These are phyloP conservation scores for Carex cristatella DNA, from an alignment of 176 grass and related monocot genomes.

Conservation along the genomic window DNA sequence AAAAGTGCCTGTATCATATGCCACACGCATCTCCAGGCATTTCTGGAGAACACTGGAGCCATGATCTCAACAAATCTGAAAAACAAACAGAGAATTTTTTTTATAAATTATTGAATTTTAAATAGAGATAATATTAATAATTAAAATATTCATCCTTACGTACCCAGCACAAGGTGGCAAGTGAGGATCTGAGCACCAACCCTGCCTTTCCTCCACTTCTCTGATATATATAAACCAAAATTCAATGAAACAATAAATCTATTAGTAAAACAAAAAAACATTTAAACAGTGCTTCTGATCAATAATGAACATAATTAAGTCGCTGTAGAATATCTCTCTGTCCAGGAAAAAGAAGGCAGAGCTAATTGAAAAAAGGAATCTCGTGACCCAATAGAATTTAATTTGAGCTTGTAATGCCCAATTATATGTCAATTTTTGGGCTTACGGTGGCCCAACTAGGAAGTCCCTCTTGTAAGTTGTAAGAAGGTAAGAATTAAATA, in stretches of 20 bases:
- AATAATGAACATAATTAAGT: neutral
- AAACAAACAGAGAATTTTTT: neutral
- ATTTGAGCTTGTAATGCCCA: no score
- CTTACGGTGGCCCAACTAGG: no score
- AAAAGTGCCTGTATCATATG: constrained; percentile 69
- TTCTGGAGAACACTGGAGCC: constrained; percentile 66
- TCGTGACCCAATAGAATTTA: no score
- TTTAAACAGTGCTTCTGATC: no score
- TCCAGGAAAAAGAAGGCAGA: no score
- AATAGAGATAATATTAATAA: neutral
- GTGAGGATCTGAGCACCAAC: constrained; percentile 53
- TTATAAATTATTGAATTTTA: neutral
- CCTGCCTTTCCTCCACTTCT: constrained; percentile 44
- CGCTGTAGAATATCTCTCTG: no score
- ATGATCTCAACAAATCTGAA: constrained; percentile 79
- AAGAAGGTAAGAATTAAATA: no score
- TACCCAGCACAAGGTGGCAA: constrained; percentile 67
- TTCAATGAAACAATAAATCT: neutral
- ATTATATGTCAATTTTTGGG: no score
- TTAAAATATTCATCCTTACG: constrained; percentile 14
- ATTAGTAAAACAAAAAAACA: neutral
- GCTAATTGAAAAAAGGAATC: no score
- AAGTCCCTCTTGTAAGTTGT: no score
- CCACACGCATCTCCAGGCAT: constrained; percentile 76
- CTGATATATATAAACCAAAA: neutral